Evolutionary conservation across 2,329 filamentous ascomycete genomes (phyloP).

Genomic region (Fusarium avenaceum): DNA sequence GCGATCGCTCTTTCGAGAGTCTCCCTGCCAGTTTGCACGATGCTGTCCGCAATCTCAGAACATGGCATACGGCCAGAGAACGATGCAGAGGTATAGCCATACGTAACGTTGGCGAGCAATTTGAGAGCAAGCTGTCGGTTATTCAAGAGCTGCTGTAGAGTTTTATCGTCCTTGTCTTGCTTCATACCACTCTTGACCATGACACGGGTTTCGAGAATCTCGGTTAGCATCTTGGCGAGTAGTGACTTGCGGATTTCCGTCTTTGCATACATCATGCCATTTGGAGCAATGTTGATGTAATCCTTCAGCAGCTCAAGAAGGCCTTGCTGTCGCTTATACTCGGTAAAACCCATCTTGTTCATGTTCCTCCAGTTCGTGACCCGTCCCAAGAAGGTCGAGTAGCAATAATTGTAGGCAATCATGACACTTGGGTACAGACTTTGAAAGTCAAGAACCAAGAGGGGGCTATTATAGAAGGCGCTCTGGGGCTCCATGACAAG

Average conservation of each 20-base stretch:
- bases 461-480: constrained; percentile 89
- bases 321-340: constrained; percentile 82
- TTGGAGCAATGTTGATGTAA: constrained; percentile 91
- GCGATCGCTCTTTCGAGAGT: constrained; percentile 95
- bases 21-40: constrained; percentile 95
- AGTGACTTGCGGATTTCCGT: constrained; percentile 88
- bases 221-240: constrained; percentile 94
- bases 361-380: constrained; percentile 88
- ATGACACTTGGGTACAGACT: constrained; percentile 97
- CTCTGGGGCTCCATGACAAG: constrained; percentile 98
- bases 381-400: constrained; percentile 93
- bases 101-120: constrained; percentile 97
- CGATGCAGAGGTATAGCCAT: constrained; percentile 96
- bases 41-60: constrained; percentile 97
- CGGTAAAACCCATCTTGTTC: constrained; percentile 94
- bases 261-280: constrained; percentile 96
- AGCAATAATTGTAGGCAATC: constrained; percentile 99
- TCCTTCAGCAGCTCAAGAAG: constrained; percentile 84
- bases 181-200: constrained; percentile 99
- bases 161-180: constrained; percentile 87
- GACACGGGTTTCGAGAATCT: constrained; percentile 94
- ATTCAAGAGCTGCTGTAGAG: constrained; percentile 87
- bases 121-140: constrained; percentile 95
- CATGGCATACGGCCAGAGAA: constrained; percentile 99
- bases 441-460: constrained; percentile 95